phyloP scores from a whole-genome alignment of 495 filamentous ascomycete genomes.

The Xanthoparmelia taractica region DNA sequence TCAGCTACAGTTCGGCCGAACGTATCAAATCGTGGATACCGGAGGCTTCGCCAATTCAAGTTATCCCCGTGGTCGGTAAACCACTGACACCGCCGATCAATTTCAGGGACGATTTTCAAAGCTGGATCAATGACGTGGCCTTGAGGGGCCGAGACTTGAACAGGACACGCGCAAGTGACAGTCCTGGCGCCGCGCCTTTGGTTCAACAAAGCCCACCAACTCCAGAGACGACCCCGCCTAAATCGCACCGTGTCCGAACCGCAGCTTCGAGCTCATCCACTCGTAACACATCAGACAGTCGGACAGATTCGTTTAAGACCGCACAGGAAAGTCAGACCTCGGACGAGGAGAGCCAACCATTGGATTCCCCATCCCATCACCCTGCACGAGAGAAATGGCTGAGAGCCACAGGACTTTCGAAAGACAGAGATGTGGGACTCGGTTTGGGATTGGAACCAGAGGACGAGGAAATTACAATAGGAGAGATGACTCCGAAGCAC shows the following conservation, averaged over 20 bases:
- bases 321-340: constrained; percentile 58
- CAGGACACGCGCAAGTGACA: constrained; percentile 19
- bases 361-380: constrained; percentile 37
- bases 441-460: constrained; percentile 44
- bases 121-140: constrained; percentile 20
- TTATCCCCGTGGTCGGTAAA: constrained; percentile 11
- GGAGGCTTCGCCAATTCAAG: constrained; percentile 15
- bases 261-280: constrained; percentile 37
- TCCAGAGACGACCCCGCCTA: constrained; percentile 65
- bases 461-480: constrained; percentile 24
- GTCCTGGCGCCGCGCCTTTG: constrained; percentile 44
- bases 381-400: constrained; percentile 32
- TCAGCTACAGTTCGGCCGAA: constrained; percentile 17
- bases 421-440: constrained; percentile 37
- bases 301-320: constrained; percentile 66
- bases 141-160: constrained; percentile 7
- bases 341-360: constrained; percentile 53
- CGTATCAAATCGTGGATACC: constrained; percentile 26
- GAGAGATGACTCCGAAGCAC: constrained; percentile 7
- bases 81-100: constrained; percentile 26
- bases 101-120: constrained; percentile 22
- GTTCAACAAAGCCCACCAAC: constrained; percentile 63
- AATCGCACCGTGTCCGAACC: constrained; percentile 37
- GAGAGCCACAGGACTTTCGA: constrained; percentile 16
- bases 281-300: constrained; percentile 42